Conservation (phyloP, 2,329 filamentous ascomycete genomes). For the Fusarium nodosum region DNA sequence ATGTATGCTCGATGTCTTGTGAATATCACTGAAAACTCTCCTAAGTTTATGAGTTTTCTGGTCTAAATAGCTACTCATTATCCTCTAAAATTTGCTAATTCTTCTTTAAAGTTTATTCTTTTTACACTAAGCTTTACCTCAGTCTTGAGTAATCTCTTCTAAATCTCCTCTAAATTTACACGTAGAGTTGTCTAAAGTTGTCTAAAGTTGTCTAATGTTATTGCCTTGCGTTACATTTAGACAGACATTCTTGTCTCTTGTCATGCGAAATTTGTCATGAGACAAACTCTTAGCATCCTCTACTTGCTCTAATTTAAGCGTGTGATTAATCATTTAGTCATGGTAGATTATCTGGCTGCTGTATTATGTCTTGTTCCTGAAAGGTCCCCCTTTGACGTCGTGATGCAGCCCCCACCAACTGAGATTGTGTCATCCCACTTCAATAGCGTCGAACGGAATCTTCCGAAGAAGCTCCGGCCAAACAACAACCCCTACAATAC, state of each 20-base stretch:
- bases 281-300: neutral
- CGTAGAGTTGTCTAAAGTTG: too few relatives aligned
- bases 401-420: slow-evolving; percentile 22
- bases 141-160: neutral
- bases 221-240: neutral
- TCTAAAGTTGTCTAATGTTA: too few relatives aligned
- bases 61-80: neutral
- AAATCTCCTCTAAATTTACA: neutral
- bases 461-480: slow-evolving; percentile 36
- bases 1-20: neutral
- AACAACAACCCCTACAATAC: slow-evolving; percentile 15
- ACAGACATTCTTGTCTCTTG: neutral
- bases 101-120: neutral
- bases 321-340: too few relatives aligned
- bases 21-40: neutral
- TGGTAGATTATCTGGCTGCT: neutral
- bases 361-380: neutral
- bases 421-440: slow-evolving; percentile 30
- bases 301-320: neutral
- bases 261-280: neutral
- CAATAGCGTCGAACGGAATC: slow-evolving; percentile 3
- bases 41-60: neutral
- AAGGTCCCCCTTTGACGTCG: slow-evolving; percentile 11
- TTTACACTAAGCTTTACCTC: neutral
- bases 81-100: neutral